Evolutionary conservation across 2,329 filamentous ascomycete species (phyloP).

Genomic region (Penicillium sp.): DNA sequence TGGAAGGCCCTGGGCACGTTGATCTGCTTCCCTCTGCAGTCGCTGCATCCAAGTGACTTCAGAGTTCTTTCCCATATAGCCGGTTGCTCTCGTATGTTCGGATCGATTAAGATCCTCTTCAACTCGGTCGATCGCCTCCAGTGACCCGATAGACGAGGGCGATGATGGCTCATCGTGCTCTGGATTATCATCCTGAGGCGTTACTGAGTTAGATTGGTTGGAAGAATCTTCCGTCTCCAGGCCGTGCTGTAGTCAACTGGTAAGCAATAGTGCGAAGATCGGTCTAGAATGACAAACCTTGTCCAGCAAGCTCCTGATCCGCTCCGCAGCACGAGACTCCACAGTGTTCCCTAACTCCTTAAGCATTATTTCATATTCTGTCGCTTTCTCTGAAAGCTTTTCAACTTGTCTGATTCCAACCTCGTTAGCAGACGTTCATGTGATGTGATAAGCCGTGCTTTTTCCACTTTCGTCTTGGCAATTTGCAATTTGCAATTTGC

Average conservation of each 20-base stretch:
- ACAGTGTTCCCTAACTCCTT: slow-evolving; percentile 39
- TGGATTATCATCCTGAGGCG: slow-evolving; percentile 30
- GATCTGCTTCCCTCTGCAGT: slow-evolving; percentile 40
- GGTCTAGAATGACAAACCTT: slow-evolving; percentile 32
- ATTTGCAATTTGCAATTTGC: too few species aligned
- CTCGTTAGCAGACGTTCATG: slow-evolving; percentile 3
- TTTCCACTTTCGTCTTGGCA: too few species aligned
- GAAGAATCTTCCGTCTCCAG: slow-evolving; percentile 24
- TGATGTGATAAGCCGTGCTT: too few species aligned
- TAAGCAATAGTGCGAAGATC: slow-evolving; percentile 2
- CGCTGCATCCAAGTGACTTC: slow-evolving; percentile 50
- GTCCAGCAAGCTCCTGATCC: slow-evolving; percentile 39
- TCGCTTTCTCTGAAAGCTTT: slow-evolving; percentile 32
- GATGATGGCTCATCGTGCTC: slow-evolving; percentile 30
- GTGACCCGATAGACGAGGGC: slow-evolving; percentile 42
- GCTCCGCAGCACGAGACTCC: slow-evolving; percentile 33
- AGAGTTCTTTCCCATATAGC: slow-evolving; percentile 50
- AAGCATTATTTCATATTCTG: slow-evolving; percentile 43
- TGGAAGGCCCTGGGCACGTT: slow-evolving; percentile 32
- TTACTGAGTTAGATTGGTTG: slow-evolving; percentile 31
- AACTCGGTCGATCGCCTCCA: slow-evolving; percentile 48
- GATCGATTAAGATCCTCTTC: slow-evolving; percentile 46
- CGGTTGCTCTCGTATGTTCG: slow-evolving; percentile 39
- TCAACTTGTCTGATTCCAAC: slow-evolving; percentile 33
- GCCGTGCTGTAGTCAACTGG: slow-evolving; percentile 23